phyloP scores from a whole-genome alignment of 805 yeast genomes.

The Ogataea neopini region DNA sequence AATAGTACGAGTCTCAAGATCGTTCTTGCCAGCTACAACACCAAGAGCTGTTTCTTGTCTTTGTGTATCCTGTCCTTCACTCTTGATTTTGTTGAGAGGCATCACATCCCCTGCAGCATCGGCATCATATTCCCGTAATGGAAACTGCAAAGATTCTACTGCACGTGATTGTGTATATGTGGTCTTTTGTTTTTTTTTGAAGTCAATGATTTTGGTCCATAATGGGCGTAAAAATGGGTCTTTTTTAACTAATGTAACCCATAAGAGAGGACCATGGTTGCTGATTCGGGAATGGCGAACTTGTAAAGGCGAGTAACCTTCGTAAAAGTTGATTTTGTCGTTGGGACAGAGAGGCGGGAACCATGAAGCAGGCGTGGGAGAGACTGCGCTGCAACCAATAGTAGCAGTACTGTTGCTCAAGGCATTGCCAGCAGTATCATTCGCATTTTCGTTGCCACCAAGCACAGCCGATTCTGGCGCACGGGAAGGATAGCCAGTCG shows the following conservation, averaged over 20 bases:
- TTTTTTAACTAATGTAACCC: constrained; percentile 48
- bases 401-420: too few species aligned
- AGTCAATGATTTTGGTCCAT: constrained; percentile 33
- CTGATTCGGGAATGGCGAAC: constrained; percentile 42
- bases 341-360: constrained; percentile 27
- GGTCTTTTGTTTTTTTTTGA: constrained; percentile 22
- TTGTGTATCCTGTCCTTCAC: constrained; percentile 4
- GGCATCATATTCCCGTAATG: constrained; percentile 35
- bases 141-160: constrained; percentile 24
- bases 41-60: constrained; percentile 17
- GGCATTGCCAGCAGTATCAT: too few species aligned
- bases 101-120: constrained; percentile 42
- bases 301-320: constrained; percentile 45
- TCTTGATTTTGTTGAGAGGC: constrained; percentile 23
- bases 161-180: neutral
- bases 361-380: neutral
- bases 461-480: too few species aligned
- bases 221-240: constrained; percentile 43
- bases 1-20: constrained; percentile 27
- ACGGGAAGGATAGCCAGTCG: neutral
- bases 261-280: constrained; percentile 54
- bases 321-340: constrained; percentile 43
- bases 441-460: too few species aligned
- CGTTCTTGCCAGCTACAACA: constrained; percentile 13
- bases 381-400: too few species aligned